These are phyloP conservation scores for Allium fistulosum DNA, from an alignment of 106 monocot species.

Conservation along the genomic window DNA sequence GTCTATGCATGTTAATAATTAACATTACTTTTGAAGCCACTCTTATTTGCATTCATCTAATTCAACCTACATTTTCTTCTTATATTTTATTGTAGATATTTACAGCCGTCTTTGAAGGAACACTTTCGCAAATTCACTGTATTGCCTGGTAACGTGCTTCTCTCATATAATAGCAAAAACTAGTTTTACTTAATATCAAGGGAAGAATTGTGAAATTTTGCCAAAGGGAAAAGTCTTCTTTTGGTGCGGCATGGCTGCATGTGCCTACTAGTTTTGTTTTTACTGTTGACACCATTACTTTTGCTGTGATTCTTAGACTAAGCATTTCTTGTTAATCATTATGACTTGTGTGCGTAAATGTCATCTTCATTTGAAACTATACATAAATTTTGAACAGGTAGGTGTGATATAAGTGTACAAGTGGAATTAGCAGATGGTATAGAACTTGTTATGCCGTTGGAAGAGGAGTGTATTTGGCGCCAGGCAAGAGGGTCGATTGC, in stretches of 20 bases:
- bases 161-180: neutral
- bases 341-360: too few species aligned
- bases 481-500: constrained; percentile 81
- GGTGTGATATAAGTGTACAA: constrained; percentile 54
- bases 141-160: constrained; percentile 58
- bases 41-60: neutral
- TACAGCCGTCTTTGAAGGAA: constrained; percentile 13
- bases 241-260: too few species aligned
- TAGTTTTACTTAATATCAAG: neutral
- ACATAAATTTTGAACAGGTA: constrained; percentile 27
- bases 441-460: constrained; percentile 43
- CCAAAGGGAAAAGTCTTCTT: too few species aligned
- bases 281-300: too few species aligned
- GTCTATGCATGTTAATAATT: too few species aligned
- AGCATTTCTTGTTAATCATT: too few species aligned
- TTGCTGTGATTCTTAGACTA: too few species aligned
- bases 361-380: too few species aligned
- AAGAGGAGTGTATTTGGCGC: constrained; percentile 58
- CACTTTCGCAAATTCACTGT: constrained; percentile 40
- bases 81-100: constrained; percentile 20
- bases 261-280: too few species aligned
- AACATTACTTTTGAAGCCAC: neutral
- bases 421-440: constrained; percentile 49
- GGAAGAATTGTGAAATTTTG: too few species aligned
- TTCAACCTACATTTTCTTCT: constrained; percentile 8